Evolutionary conservation across 179 eudicot species (phyloP), one percentile per base, ranked within the genome.

Genomic region (Silene noctiflora): DNA sequence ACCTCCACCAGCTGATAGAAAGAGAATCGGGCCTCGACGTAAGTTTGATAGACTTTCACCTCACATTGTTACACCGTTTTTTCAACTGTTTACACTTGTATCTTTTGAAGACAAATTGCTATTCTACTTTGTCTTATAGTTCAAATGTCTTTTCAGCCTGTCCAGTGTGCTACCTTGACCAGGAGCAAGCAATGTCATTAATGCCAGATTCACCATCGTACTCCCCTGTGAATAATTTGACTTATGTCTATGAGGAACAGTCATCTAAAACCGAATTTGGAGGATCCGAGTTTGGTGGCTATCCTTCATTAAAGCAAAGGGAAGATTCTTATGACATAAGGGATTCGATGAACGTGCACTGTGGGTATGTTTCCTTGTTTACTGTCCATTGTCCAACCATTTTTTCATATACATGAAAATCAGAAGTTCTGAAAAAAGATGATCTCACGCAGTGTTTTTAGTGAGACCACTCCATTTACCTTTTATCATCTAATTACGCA

Each of bases 231-330:
- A 65, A 35, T 11, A 86, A 84, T 72, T 77, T 86, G 76, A 81
- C 85, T 17, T 86, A 75, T 76, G 75, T 86, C 33, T 24, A 84
- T 69, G 88, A 79, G 25, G 84, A 79, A 16, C 68, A 76, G 44
- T 73, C 85, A 35, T 79, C 81, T 16, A 84, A 77, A 82, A 84
- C 88, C 63, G 99, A 95, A 87, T 95, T 93, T 81, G 99, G 98
- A 81, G 99, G 97, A 35, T 95, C 99, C 63, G 90, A 88, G 53
- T 95, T 95, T 77, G 98, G 99, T 83, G 99, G 99, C 68, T 91
- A 96, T 81, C 99, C 98, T 80, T 88, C 99, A 75, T 77, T 96
- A 59, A 74, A 74, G 80, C 98, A 93, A 83, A 93, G 99, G 85
- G 83, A 74, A 76, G 96, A 93, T 81, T 96, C 97, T 8, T 91